phyloP scores from a whole-genome alignment of 2,329 filamentous ascomycete genomes.

The Coleophoma eucalyptorum region DNA sequence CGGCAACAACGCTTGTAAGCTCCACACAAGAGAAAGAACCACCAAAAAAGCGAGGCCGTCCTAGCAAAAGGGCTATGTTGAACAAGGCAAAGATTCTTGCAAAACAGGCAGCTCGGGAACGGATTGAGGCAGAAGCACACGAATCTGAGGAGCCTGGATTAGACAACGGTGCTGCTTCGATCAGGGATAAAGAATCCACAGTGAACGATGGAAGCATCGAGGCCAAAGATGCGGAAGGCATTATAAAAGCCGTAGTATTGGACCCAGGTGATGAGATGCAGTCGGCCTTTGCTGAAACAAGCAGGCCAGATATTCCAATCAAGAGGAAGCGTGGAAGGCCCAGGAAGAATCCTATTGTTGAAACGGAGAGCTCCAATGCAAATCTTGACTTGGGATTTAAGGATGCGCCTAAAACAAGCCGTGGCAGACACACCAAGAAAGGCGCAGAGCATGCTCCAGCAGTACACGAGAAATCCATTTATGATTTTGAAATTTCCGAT shows the following conservation, averaged over 20 bases:
- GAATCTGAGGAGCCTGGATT: background rate
- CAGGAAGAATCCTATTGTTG: slow-evolving; percentile 52
- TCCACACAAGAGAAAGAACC: slow-evolving; percentile 1
- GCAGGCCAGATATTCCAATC: slow-evolving; percentile 50
- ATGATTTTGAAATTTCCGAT: background rate
- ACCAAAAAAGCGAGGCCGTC: background rate
- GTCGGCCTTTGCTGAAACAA: slow-evolving; percentile 27
- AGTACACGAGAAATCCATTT: slow-evolving; percentile 7
- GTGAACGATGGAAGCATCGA: background rate
- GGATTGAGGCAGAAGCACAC: background rate
- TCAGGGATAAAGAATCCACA: background rate
- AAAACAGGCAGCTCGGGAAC: background rate
- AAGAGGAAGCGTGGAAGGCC: slow-evolving; percentile 36
- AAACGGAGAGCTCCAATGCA: slow-evolving; percentile 19
- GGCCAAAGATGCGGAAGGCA: background rate
- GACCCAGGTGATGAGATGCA: no score
- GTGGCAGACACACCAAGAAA: slow-evolving; percentile 11
- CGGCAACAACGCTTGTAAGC: background rate
- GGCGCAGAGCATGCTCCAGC: slow-evolving; percentile 7
- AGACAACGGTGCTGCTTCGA: background rate
- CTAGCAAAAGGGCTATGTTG: slow-evolving; percentile 1
- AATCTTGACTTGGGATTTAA: slow-evolving; percentile 42
- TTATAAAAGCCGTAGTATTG: no score
- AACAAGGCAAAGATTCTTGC: slow-evolving; percentile 1
- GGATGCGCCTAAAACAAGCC: slow-evolving; percentile 36